Percentiles rank a stretch among this genome's conserved stretches.
Evolutionary conservation across 139 green algal genomes (phyloP).

Genomic region (Chlamydomonas asymmetrica): DNA sequence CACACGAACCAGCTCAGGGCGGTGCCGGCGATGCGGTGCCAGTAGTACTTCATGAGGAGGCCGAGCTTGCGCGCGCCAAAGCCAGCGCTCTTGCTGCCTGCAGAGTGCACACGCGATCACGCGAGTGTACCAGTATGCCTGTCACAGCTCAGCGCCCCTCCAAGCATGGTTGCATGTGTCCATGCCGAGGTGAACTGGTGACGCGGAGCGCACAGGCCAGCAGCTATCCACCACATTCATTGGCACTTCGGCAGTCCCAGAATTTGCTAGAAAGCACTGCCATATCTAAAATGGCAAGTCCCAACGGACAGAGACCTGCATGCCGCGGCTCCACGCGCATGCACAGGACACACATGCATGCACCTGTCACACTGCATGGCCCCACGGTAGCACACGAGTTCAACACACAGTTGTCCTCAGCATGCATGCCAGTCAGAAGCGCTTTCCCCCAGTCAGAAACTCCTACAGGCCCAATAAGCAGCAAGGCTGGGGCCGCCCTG

Average conservation of each 20-base stretch:
- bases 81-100: background rate
- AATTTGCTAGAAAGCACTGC: background rate
- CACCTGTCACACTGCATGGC: background rate
- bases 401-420: no score
- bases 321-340: background rate
- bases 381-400: no score
- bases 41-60: constrained; percentile 31
- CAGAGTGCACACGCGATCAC: background rate
- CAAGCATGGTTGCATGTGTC: background rate
- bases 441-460: no score
- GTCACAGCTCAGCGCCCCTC: background rate
- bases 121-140: background rate
- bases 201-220: background rate
- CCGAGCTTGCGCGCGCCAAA: constrained; percentile 22
- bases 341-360: background rate
- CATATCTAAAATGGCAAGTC: background rate
- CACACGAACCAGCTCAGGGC: constrained; percentile 44
- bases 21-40: constrained; percentile 28
- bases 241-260: background rate
- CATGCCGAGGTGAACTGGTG: background rate
- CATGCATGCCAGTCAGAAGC: no score
- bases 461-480: no score
- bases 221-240: background rate
- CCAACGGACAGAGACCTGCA: background rate
- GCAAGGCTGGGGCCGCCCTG: no score